Base-by-base conservation (phyloP, 2,329 filamentous ascomycete genomes). In the Diplodia sapinea region DNA sequence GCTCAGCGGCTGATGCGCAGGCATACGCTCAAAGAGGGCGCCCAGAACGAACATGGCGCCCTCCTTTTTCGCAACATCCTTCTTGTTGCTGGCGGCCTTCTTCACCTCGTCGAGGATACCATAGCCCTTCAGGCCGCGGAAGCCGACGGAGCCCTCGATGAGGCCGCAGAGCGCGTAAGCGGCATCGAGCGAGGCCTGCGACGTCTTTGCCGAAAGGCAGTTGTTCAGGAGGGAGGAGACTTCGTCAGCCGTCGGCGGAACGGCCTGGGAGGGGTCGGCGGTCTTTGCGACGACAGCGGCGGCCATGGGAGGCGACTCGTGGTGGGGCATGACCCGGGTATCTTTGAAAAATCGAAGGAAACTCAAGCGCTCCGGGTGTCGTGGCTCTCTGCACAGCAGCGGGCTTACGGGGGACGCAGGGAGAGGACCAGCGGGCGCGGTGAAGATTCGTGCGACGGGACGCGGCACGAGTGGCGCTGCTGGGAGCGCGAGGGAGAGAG, bases 1-100 rank as follows among this genome's bases (percentile, higher is more conserved):
- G 79, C 88, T 92, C 71, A 93, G 81, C 65, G 88, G 90, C 76
- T 95, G 90, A 72, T 89, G 87, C 56, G 88, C 83, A 55, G 93
- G 92, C 76, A 98, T 91, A 50, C 91, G 89, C 84, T 99, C 95
- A 74, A 98, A 94, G 56, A 99, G 84, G 66, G 96, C 94, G 68
- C 96, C 95, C 29, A 98, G 86, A 51, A 96, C 90, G 79, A 97
- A 96, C 88, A 98, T 96, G 71, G 94, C 91, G 75, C 93, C 93
- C 82, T 99, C 95, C 74, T 94, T 87, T 73, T 87, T 88, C 49
- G 90, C 86, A 17, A 90, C 91, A 79, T 89, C 94, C 85, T 99
- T 99, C 88, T 98, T 99, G 82, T 98, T 93, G 73, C 85, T 82
- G 4, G 94, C 93, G 47, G 92, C 92, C 85, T 96, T 91, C 76